A percentile compares a stretch with the other conserved stretches of the same genome.
These are phyloP conservation scores for Scutellaria barbata DNA, from an alignment of 257 asterid species.

Conservation along the genomic window DNA sequence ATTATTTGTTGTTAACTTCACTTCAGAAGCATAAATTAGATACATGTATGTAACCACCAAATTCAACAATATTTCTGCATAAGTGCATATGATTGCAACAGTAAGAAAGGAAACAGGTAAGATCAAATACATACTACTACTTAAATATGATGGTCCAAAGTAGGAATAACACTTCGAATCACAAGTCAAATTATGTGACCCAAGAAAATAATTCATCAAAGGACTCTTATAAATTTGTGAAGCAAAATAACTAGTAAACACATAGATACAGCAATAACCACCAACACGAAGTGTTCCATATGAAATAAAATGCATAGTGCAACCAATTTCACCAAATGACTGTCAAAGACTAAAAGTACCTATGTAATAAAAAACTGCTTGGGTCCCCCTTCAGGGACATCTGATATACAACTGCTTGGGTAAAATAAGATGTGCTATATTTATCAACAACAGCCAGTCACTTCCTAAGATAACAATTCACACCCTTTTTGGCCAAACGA, in stretches of 20 bases:
- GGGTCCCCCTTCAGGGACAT: too few relatives aligned
- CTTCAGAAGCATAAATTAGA: neutral
- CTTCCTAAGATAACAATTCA: slow-evolving; percentile 20
- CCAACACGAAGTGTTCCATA: neutral
- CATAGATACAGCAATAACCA: neutral
- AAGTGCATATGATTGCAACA: neutral
- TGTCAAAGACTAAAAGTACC: too few relatives aligned
- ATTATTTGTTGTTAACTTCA: neutral
- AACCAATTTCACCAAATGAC: neutral
- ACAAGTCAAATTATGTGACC: neutral
- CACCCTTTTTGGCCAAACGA: neutral
- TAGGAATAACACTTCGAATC: neutral
- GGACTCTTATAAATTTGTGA: too few relatives aligned
- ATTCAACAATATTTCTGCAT: neutral
- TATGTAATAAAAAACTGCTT: neutral
- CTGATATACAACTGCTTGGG: neutral
- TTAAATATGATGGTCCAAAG: neutral
- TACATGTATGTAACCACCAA: neutral
- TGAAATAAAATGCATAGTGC: neutral
- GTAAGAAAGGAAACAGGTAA: neutral
- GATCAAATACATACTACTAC: neutral
- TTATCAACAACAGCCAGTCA: slow-evolving; percentile 12
- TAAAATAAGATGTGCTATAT: slow-evolving; percentile 3
- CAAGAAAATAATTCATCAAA: neutral
- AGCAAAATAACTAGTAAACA: neutral